Conservation (phyloP, 176 grass and related monocot species). For the Eleusine indica region DNA sequence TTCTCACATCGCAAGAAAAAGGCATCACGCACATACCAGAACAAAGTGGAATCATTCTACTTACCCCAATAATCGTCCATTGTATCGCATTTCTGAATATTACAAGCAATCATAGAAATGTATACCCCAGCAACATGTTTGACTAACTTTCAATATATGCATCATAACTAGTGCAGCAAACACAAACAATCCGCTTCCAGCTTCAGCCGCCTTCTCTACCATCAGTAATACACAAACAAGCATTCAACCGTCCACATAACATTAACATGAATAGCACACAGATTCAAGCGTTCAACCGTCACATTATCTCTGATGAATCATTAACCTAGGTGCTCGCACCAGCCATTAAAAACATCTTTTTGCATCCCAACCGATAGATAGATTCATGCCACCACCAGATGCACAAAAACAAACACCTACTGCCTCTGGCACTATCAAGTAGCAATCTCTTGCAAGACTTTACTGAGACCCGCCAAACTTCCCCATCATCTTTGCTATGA, state of each 20-base stretch:
- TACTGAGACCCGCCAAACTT: conserved; percentile 63
- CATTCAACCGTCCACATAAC: background rate
- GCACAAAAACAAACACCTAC: conserved; percentile 28
- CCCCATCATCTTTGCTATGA: conserved; percentile 96
- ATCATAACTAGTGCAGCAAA: background rate
- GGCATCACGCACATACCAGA: background rate
- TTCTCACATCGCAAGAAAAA: background rate
- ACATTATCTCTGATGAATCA: background rate
- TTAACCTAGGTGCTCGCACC: background rate
- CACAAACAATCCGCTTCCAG: background rate
- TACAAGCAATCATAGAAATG: too few species aligned
- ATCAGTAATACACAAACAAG: background rate
- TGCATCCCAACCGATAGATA: background rate
- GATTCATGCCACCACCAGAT: background rate
- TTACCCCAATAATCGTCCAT: background rate
- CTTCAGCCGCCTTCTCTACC: background rate
- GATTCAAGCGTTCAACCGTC: background rate
- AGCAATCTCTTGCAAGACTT: conserved; percentile 9
- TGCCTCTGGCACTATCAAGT: background rate
- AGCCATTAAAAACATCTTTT: background rate
- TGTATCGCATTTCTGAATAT: too few species aligned
- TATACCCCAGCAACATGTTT: too few species aligned
- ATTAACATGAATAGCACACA: background rate
- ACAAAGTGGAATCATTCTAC: background rate
- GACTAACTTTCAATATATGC: background rate